Percentiles rank a stretch among this genome's conserved stretches.
These are phyloP conservation scores for Stygiomarasmius scandens DNA, from an alignment of 1,284 basidiomycete species.

Conservation along the genomic window DNA sequence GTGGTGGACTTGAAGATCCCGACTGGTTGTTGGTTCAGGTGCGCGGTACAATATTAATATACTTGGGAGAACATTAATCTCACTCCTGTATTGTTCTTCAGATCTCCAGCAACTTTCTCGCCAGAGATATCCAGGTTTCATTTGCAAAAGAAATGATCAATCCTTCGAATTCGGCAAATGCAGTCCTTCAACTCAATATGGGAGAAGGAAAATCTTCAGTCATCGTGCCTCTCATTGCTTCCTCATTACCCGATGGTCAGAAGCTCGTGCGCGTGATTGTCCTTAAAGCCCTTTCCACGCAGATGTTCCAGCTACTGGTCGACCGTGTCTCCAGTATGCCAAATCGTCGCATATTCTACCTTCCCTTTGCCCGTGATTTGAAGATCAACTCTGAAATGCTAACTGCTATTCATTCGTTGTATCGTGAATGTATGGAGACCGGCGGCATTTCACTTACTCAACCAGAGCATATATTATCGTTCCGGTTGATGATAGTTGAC, in stretches of 20 bases:
- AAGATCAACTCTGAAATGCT: too few relatives aligned
- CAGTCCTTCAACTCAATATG: slow-evolving; percentile 58
- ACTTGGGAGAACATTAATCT: background rate
- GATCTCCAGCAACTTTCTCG: slow-evolving; percentile 46
- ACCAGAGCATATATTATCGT: too few relatives aligned
- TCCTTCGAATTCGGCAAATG: slow-evolving; percentile 38
- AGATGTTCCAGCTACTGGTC: too few relatives aligned
- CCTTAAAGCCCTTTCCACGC: too few relatives aligned
- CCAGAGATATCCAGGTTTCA: slow-evolving; percentile 41
- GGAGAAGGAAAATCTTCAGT: slow-evolving; percentile 62
- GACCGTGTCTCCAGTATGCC: too few relatives aligned
- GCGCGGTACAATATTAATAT: background rate
- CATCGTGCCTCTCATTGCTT: slow-evolving; percentile 47
- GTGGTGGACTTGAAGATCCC: slow-evolving; percentile 13
- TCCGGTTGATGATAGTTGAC: too few relatives aligned
- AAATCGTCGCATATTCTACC: too few relatives aligned
- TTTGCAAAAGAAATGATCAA: slow-evolving; percentile 52
- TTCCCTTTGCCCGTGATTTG: too few relatives aligned
- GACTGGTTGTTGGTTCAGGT: slow-evolving; percentile 42
- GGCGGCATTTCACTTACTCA: too few relatives aligned
- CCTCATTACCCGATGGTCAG: slow-evolving; percentile 41
- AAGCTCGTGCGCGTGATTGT: too few relatives aligned
- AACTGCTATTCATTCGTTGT: too few relatives aligned
- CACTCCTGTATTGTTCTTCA: slow-evolving; percentile 18
- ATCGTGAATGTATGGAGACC: too few relatives aligned